Conservation (phyloP, 1,284 basidiomycete genomes). For the Ceratobasidium sp. region DNA sequence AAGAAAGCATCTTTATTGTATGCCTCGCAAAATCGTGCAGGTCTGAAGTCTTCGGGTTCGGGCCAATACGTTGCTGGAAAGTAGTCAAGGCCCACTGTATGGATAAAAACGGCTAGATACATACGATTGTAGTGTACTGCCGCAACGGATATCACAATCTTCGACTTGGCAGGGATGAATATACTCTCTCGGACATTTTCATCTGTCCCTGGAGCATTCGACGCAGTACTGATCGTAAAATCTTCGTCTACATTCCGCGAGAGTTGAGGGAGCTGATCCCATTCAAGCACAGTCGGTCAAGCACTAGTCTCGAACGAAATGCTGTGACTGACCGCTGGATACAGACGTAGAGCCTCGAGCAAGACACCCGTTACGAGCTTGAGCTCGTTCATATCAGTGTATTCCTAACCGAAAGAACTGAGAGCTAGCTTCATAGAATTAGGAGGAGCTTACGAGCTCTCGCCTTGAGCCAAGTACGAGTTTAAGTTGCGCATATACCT, state of each 20-base stretch:
- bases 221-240: neutral
- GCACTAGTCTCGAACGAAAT: too few species aligned
- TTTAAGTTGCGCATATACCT: slow-evolving; percentile 38
- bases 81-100: too few species aligned
- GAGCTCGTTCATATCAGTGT: slow-evolving; percentile 34
- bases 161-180: neutral
- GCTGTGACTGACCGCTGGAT: slow-evolving; percentile 41
- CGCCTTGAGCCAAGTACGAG: slow-evolving; percentile 6
- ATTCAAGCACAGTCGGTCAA: too few species aligned
- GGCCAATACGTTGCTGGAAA: slow-evolving; percentile 43
- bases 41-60: slow-evolving; percentile 34
- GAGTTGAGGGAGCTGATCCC: too few species aligned
- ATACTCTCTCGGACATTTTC: slow-evolving; percentile 7
- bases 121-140: slow-evolving; percentile 11
- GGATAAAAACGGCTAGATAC: too few species aligned
- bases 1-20: slow-evolving; percentile 44
- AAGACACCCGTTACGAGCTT: slow-evolving; percentile 29
- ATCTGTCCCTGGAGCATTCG: neutral
- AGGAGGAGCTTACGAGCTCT: neutral
- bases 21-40: slow-evolving; percentile 24
- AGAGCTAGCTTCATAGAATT: neutral
- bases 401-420: slow-evolving; percentile 12
- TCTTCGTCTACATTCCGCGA: too few species aligned
- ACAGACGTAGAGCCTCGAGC: slow-evolving; percentile 44
- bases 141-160: neutral